Base-by-base conservation (phyloP, 495 filamentous ascomycete genomes). In the Penicillium daleae region DNA sequence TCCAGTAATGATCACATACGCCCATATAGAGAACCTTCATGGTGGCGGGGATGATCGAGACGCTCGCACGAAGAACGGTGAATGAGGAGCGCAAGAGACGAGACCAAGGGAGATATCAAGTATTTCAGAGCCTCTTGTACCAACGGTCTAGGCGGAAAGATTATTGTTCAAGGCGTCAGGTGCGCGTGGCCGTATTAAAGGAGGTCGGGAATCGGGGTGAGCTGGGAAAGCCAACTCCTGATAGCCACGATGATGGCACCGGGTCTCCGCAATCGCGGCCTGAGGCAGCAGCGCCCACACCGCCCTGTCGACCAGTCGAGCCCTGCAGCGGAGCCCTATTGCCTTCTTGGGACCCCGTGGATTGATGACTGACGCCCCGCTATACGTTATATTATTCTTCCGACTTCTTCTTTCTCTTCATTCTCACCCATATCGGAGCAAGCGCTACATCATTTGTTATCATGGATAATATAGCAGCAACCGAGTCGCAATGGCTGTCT, bases 1-100 rank as follows among this genome's bases (percentile, higher is more conserved):
- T 12, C 8, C 0, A 24, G 15, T 4, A 15, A 39, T n/a, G 12
- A 32, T 37, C 22, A 76, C 87, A 63, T 88, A 96, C 93, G 61
- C 92, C 93, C 69, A 96, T 91, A 79, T 96, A 97, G 79, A 90
- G 85, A 69, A 98, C 81, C 86, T 96, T 97, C 94, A 97, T 97
- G 75, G 60, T 87, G 80, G 74, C 76, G 64, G 68, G 53, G 66
- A 53, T 32, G 44, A 22, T 49, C 37, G 39, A 48, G 56, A 59
- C 19, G 63, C 59, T 55, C n/a, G 39, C 55, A 64, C 51, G 32
- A 32, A 53, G 44, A 37, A 57, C 26, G 51, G 49, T 56, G 6
- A 37, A 35, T 54, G 52, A 40, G 22, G 52, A 33, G 48, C 17
- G 46, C 26, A 31, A 26, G 32, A 37, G 37, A 0, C 19, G 37